A percentile compares a stretch with the other conserved stretches of the same genome.
Conservation (phyloP, 805 yeast species). For the Yarrowia hollandica region DNA sequence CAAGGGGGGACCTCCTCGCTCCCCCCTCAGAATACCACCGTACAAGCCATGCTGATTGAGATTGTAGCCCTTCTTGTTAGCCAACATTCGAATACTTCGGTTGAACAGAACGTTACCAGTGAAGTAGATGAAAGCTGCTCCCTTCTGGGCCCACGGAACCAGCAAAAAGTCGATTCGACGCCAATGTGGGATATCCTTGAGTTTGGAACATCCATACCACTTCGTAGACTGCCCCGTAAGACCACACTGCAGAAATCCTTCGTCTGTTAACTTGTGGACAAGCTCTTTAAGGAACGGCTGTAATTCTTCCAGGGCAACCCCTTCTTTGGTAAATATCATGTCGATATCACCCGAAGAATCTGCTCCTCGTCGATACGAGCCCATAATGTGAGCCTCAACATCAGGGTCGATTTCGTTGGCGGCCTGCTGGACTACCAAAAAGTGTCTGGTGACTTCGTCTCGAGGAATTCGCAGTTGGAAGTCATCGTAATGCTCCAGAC, state of each 20-base stretch:
- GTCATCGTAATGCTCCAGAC: constrained; percentile 51
- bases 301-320: constrained; percentile 38
- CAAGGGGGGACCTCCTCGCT: constrained; percentile 29
- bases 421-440: constrained; percentile 39
- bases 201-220: constrained; percentile 43
- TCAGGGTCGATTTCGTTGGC: constrained; percentile 42
- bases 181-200: constrained; percentile 42
- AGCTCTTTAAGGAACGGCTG: constrained; percentile 36
- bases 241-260: constrained; percentile 42
- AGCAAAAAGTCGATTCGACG: constrained; percentile 56
- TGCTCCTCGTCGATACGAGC: constrained; percentile 55
- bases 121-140: constrained; percentile 53
- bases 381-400: constrained; percentile 47
- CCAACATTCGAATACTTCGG: constrained; percentile 48
- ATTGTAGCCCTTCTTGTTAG: constrained; percentile 44
- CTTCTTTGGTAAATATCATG: constrained; percentile 47
- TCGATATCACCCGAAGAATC: constrained; percentile 55
- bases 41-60: constrained; percentile 51
- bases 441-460: constrained; percentile 48
- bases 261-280: constrained; percentile 35
- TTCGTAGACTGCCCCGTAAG: constrained; percentile 31
- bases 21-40: constrained; percentile 26
- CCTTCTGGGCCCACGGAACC: constrained; percentile 49
- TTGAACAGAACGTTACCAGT: constrained; percentile 58
- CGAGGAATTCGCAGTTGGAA: constrained; percentile 50